Evolutionary conservation across 495 filamentous ascomycete genomes (phyloP), one percentile per base, ranked within the genome.

Genomic region (Delitschia confertaspora): DNA sequence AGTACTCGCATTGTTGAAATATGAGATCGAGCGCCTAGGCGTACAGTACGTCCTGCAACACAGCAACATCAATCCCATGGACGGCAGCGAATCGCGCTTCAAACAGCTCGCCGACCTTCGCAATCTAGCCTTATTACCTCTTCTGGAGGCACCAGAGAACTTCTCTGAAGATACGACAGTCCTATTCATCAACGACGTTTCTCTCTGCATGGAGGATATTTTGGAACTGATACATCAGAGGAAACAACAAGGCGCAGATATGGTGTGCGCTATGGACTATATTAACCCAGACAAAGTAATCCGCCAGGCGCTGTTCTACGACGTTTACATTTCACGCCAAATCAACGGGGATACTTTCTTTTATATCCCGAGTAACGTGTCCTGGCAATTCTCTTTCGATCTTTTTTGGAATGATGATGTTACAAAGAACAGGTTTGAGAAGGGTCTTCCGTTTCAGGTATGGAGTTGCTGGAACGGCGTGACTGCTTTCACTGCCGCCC

Each of bases 211-310:
- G 11, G 66, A 73, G 24, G 71, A 74, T 56, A 65, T 73, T 17
- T 61, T 73, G 19, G 71, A 75, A 48, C 46, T 75, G 0, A 42
- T 68, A 1, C 67, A 69, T 41, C 69, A 73, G 42, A 64, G 62
- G 17, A 31, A 21, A 5, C 41, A 35, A 6, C 70, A 68, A 13
- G 44, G 55, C 9, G 71, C 72, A 8, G 64, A 72, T 54, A 70
- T 74, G 69, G 61, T 59, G 5, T 75, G 71, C 52, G 67, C 59
- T 8, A 69, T 75, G 61, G 71, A 73, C 51, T 75, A 70, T 69
- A 61, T 57, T n/a, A 60, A 60, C 49, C 51, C 55, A n/a, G 64
- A 54, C 2, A 46, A 43, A 3, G n/a, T n/a, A n/a, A n/a, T n/a
- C n/a, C n/a, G n/a, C n/a, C 36, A 60, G 16, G 61, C 61, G 2